A percentile compares a stretch with the other conserved stretches of the same genome.
These are phyloP conservation scores for Leccinum fibrillosum DNA, from an alignment of 768 basidiomycete genomes.

Conservation along the genomic window DNA sequence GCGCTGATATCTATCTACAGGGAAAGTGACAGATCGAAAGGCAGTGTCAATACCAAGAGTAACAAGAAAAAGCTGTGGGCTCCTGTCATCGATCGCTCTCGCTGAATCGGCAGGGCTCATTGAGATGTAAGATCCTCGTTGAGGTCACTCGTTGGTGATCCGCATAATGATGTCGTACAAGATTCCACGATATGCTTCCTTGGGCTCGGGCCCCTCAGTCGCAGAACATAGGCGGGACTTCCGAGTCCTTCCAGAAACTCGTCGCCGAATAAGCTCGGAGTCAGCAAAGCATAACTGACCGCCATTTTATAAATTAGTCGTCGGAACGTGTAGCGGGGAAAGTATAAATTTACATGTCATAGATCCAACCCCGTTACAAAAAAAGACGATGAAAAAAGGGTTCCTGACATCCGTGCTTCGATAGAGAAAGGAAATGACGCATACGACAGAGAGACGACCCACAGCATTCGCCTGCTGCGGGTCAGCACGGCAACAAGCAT, in stretches of 20 bases:
- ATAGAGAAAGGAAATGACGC: conserved; percentile 1
- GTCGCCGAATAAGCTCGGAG: too few relatives aligned
- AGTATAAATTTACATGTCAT: conserved; percentile 4
- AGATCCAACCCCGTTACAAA: conserved; percentile 13
- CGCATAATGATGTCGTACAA: too few relatives aligned
- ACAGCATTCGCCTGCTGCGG: neutral
- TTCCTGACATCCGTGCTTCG: neutral
- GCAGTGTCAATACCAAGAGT: neutral
- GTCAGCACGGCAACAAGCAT: neutral
- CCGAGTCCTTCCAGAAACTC: too few relatives aligned
- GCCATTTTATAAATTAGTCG: neutral
- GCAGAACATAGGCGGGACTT: too few relatives aligned
- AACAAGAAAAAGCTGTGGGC: neutral
- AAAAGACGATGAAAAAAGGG: neutral
- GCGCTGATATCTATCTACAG: neutral
- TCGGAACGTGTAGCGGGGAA: conserved; percentile 1
- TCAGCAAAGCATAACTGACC: too few relatives aligned
- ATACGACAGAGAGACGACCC: neutral
- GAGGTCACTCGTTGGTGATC: too few relatives aligned
- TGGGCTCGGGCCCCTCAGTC: too few relatives aligned
- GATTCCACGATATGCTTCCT: too few relatives aligned
- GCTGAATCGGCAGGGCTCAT: too few relatives aligned
- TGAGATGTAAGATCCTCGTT: too few relatives aligned
- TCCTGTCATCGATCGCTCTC: too few relatives aligned
- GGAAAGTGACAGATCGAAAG: neutral